phyloP scores from a whole-genome alignment of 2,329 filamentous ascomycete genomes.

The Curvularia lunata region DNA sequence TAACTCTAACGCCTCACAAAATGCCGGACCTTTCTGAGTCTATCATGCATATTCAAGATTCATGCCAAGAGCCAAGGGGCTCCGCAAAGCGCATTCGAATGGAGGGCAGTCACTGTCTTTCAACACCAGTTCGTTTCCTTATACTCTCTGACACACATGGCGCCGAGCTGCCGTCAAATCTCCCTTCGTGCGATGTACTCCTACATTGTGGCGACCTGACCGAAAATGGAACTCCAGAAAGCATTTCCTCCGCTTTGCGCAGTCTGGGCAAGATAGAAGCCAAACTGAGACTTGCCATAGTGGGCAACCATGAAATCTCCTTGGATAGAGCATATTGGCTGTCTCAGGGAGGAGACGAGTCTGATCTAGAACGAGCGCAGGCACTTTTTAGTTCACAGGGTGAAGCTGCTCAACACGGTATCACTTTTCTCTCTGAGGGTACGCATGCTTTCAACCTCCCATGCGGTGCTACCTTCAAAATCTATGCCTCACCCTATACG shows the following conservation, averaged over 20 bases:
- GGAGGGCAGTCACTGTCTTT: slow-evolving; percentile 1
- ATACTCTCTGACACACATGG: slow-evolving; percentile 53
- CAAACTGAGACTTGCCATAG: slow-evolving; percentile 65
- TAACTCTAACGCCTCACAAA: background rate
- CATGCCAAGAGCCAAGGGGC: background rate
- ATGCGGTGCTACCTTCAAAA: slow-evolving; percentile 56
- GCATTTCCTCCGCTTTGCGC: slow-evolving; percentile 55
- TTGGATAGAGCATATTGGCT: slow-evolving; percentile 54
- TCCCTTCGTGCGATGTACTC: slow-evolving; percentile 60
- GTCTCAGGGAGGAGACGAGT: slow-evolving; percentile 38
- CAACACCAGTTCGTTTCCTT: slow-evolving; percentile 36
- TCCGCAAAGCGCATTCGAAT: background rate
- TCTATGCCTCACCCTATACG: slow-evolving; percentile 61
- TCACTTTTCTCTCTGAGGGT: slow-evolving; percentile 62
- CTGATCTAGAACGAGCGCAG: slow-evolving; percentile 14
- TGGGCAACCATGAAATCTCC: slow-evolving; percentile 67
- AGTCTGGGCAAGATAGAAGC: slow-evolving; percentile 57
- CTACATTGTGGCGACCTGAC: slow-evolving; percentile 66
- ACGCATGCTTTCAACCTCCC: slow-evolving; percentile 54
- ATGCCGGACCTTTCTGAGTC: background rate
- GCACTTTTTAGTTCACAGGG: slow-evolving; percentile 46
- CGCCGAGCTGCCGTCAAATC: slow-evolving; percentile 35
- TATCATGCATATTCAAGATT: background rate
- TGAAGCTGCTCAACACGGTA: slow-evolving; percentile 52
- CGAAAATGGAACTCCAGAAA: slow-evolving; percentile 53